Conservation (phyloP, 495 filamentous ascomycete species). For the Podospora tetraspora region DNA sequence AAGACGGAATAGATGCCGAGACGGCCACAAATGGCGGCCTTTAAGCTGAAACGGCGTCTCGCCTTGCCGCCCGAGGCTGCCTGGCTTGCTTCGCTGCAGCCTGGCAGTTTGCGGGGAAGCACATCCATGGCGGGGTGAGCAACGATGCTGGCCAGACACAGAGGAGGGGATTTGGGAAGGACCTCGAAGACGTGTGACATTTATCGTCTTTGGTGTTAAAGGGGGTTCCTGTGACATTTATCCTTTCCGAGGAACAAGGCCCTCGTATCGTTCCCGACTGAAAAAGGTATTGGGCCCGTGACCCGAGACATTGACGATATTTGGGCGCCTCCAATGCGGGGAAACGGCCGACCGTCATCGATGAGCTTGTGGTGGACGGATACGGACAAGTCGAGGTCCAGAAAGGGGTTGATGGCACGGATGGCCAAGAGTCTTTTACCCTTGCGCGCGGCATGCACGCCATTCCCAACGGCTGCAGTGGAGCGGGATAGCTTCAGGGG, state of each 20-base stretch:
- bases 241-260: not conserved
- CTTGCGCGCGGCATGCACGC: slow-evolving; percentile 13
- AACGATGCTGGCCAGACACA: too few relatives aligned
- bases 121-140: not conserved
- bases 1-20: not conserved
- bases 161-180: not conserved
- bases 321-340: not conserved
- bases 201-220: not conserved
- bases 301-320: not conserved
- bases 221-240: not conserved
- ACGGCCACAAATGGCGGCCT: not conserved
- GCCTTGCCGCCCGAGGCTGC: not conserved
- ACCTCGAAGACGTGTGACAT: not conserved
- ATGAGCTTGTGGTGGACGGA: not conserved
- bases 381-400: not conserved
- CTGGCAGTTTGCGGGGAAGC: not conserved
- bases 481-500: not conserved
- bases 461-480: slow-evolving; percentile 10
- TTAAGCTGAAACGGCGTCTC: not conserved
- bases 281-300: not conserved
- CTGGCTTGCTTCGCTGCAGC: not conserved
- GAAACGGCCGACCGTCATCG: not conserved
- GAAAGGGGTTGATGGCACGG: not conserved
- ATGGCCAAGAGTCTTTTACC: not conserved
- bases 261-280: not conserved